Evolutionary conservation across 768 basidiomycete genomes (phyloP), one percentile per base, ranked within the genome.

Genomic region (Russula vinacea): DNA sequence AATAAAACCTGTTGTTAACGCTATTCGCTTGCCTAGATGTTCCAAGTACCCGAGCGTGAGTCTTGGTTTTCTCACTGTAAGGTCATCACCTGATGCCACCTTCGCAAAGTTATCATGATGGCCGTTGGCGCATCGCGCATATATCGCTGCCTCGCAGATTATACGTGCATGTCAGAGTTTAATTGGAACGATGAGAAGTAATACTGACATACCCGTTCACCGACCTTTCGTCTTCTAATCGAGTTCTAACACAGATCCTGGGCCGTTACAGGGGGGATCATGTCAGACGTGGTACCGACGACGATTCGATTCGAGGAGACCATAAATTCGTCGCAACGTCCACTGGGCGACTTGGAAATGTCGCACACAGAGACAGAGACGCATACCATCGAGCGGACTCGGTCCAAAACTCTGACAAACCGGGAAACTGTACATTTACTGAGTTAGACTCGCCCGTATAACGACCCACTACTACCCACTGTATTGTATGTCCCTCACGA

Each of bases 41-140:
- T 66, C 39, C 65, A 66, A 42, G 32, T 47, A 17, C 65, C 65
- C 5, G 65, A 66, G 40, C 65, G 65, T 66, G 57, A 57, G 65
- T 64, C 32, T 45, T 32, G 14, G n/a, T 5, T 8, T 32, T 58
- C 52, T 35, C 45, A 26, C 24, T 5, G 3, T 14, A 5, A 40
- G 5, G 17, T 10, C 50, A 22, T 56, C 13, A 22, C 24, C 53
- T 60, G 16, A 45, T 17, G 37, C 14, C 44, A 24, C 22, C n/a
- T 32, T 6, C 17, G 8, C 29, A 24, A 52, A 66, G 65, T 66
- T 6, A 66, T 66, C 37, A 66, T 66, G 61, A 66, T 66, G 65
- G 56, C 65, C 17, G 51, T 66, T 14, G 62, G 65, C 5, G 65
- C 61, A 19, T 53, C 65, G 44, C 65, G 65, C 26, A 66, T 66